phyloP scores from a whole-genome alignment of 2,329 filamentous ascomycete species.

The Penicillium sp. region DNA sequence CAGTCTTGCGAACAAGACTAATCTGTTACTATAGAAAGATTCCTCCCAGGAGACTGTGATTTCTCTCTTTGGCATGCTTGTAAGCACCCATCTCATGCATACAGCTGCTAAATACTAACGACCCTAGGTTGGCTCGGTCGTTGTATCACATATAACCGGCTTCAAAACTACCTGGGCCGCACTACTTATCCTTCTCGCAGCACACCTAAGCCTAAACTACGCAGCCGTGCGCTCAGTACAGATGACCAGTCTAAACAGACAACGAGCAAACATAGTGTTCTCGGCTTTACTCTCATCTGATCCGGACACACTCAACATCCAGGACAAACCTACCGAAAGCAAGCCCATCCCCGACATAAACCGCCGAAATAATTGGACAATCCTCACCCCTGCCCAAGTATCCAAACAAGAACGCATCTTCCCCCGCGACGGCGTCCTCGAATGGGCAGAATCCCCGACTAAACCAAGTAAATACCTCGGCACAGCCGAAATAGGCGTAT shows the following conservation, averaged over 20 bases:
- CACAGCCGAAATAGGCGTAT: conserved; percentile 55
- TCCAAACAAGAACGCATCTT: conserved; percentile 61
- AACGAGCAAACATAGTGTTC: conserved; percentile 79
- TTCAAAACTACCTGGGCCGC: conserved; percentile 71
- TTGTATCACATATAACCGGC: conserved; percentile 74
- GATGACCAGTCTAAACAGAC: conserved; percentile 81
- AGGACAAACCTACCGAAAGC: neutral
- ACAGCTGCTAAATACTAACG: neutral
- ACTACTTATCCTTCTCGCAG: conserved; percentile 68
- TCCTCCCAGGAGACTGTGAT: conserved; percentile 94
- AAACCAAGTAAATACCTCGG: conserved; percentile 42
- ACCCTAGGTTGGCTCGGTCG: conserved; percentile 66
- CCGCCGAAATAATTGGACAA: neutral
- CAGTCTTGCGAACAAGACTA: neutral
- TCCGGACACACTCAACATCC: neutral
- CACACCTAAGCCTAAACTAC: conserved; percentile 85
- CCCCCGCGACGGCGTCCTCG: conserved; percentile 66
- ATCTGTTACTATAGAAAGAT: conserved; percentile 63
- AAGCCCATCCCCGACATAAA: neutral
- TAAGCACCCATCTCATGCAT: conserved; percentile 32
- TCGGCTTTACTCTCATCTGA: conserved; percentile 52
- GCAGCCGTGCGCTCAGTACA: conserved; percentile 78
- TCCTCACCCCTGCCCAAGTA: conserved; percentile 65
- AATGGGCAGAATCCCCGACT: conserved; percentile 42
- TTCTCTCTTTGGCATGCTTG: conserved; percentile 81